Percentiles rank a stretch among this genome's conserved stretches.
These are phyloP conservation scores for Saturnispora saitoi DNA, from an alignment of 805 yeast genomes.

Conservation along the genomic window DNA sequence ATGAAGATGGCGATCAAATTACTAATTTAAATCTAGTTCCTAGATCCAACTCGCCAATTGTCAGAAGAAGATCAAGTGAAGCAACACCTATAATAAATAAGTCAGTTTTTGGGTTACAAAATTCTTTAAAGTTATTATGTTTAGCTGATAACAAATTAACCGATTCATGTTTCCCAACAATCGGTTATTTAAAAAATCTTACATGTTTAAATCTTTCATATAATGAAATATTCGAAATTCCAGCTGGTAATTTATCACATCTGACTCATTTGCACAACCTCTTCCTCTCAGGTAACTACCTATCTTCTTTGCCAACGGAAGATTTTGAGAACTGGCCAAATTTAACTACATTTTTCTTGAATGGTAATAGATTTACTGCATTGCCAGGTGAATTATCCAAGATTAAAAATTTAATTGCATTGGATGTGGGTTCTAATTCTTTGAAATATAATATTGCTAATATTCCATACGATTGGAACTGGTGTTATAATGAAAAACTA, in stretches of 20 bases:
- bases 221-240: constrained; percentile 76
- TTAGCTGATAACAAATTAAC: constrained; percentile 77
- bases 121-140: constrained; percentile 42
- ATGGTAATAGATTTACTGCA: constrained; percentile 77
- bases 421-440: constrained; percentile 88
- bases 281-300: constrained; percentile 74
- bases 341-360: constrained; percentile 57
- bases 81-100: constrained; percentile 7
- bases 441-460: constrained; percentile 88
- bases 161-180: constrained; percentile 65
- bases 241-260: constrained; percentile 57
- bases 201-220: constrained; percentile 68
- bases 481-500: constrained; percentile 77
- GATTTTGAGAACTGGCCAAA: constrained; percentile 57
- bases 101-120: constrained; percentile 11
- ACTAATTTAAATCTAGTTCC: neutral
- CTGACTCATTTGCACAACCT: constrained; percentile 52
- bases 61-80: constrained; percentile 15
- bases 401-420: constrained; percentile 49
- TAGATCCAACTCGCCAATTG: neutral
- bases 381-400: constrained; percentile 83
- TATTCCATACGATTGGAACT: constrained; percentile 96
- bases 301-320: constrained; percentile 77
- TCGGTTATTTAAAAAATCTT: constrained; percentile 52
- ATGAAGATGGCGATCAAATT: constrained; percentile 3